Evolutionary conservation across 148 eudicot genomes (phyloP), one percentile per base, ranked within the genome.

Genomic region (Cornus florida): DNA sequence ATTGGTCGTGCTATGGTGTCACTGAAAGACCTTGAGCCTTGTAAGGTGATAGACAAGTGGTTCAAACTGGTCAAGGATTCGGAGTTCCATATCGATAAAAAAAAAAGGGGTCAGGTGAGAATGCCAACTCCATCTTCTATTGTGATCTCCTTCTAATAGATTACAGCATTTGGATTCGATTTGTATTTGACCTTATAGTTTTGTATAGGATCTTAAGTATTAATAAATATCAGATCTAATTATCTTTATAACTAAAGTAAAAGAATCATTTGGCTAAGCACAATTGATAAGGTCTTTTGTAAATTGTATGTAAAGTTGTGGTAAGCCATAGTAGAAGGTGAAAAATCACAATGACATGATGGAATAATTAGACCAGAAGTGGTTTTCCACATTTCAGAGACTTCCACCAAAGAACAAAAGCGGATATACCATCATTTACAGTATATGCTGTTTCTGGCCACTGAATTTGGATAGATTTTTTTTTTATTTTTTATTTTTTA

Each of bases 11-110:
- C 91, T 81, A 89, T 79, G 59, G 23, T 89, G 19, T 68, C 90
- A 17, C 81, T 94, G 24, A 86, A 71, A 69, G 91, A 86, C 74
- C 92, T 94, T 43, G 91, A 87, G 65, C 95, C 97, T 12, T 95
- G 98, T 28, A 90, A 94, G 80, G 92, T 93, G 39, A 94, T 91
- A 81, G 84, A 84, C 17, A 76, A 85, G 22, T 94, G 98, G 98
- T 74, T 93, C 81, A 90, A 87, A 57, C 91, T 94, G 33, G 92
- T 93, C 38, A 94, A 93, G 85, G 97, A 93, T 83, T 75, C 93
- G 77, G 83, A 83, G 64, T 75, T 93, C 72, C 98, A 93, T 71
- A 86, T 94, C 78, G 97, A 94, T 86, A 85, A 67, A 28, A 94
- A 94, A 75, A 50, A 94, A 75, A 83, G 97, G 67, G 98, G 98